Evolutionary conservation across 495 filamentous ascomycete genomes (phyloP).

Genomic region (Corynascus novoguineensis): DNA sequence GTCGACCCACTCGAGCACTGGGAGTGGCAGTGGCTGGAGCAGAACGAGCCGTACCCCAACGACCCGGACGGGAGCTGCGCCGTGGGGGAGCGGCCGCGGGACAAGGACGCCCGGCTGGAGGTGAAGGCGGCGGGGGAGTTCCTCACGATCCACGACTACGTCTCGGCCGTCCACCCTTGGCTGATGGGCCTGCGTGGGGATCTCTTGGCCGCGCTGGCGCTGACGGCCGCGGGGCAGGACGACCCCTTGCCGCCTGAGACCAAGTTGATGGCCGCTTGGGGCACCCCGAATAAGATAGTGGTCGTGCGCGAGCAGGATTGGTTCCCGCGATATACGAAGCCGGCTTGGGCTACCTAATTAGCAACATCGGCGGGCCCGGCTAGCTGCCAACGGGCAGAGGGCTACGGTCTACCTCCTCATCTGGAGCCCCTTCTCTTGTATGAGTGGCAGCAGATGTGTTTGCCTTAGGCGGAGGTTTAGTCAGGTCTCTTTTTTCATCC

Average conservation of each 20-base stretch:
- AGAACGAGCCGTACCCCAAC: neutral
- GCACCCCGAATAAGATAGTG: neutral
- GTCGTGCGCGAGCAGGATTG: neutral
- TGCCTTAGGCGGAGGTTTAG: too few species aligned
- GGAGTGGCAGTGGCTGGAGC: neutral
- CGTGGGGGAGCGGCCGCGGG: conserved; percentile 2
- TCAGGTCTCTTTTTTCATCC: too few species aligned
- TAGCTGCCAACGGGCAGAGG: too few species aligned
- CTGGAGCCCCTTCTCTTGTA: too few species aligned
- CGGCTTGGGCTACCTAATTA: too few species aligned
- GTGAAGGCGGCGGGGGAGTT: neutral
- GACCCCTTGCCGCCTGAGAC: conserved; percentile 1
- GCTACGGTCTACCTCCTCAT: too few species aligned
- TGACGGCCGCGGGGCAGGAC: neutral
- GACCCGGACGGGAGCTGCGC: neutral
- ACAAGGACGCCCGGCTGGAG: neutral
- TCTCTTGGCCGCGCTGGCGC: neutral
- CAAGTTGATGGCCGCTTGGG: neutral
- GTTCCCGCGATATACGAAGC: neutral
- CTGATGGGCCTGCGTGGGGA: conserved; percentile 1
- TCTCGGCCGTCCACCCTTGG: conserved; percentile 2
- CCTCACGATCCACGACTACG: conserved; percentile 6
- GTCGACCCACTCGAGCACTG: neutral
- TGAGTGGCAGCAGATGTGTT: too few species aligned
- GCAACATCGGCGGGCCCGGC: too few species aligned